Percentiles rank a stretch among this genome's conserved stretches.
Conservation (phyloP, 2,329 filamentous ascomycete genomes). For the Aspergillus sp. region DNA sequence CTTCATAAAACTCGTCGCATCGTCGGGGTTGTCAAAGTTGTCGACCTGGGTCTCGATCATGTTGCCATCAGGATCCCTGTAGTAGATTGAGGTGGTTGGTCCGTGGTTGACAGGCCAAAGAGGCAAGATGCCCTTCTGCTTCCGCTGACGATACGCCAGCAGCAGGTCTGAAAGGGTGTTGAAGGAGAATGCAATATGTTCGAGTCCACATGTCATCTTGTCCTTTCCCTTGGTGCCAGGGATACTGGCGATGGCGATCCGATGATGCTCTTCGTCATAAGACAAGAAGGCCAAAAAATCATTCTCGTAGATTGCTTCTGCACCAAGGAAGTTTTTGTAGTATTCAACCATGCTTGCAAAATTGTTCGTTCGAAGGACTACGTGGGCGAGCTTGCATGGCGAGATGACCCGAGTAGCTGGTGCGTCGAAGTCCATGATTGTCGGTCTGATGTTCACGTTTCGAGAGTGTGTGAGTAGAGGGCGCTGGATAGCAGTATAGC, state of each 20-base stretch:
- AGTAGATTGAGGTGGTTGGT: conserved; percentile 42
- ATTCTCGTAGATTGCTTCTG: conserved; percentile 16
- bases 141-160: conserved; percentile 31
- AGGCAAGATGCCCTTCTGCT: conserved; percentile 31
- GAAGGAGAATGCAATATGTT: conserved; percentile 40
- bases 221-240: conserved; percentile 15
- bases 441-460: too few relatives aligned
- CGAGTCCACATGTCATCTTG: conserved; percentile 23
- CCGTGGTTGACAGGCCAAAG: conserved; percentile 43
- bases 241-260: conserved; percentile 34
- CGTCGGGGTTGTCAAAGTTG: conserved; percentile 32
- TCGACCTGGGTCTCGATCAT: conserved; percentile 42
- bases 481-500: too few relatives aligned
- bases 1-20: conserved; percentile 36
- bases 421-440: too few relatives aligned
- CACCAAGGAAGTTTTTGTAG: conserved; percentile 34
- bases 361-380: conserved; percentile 22
- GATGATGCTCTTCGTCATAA: conserved; percentile 44
- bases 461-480: too few relatives aligned
- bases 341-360: conserved; percentile 27
- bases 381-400: conserved; percentile 7
- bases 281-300: conserved; percentile 29
- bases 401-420: too few relatives aligned
- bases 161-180: conserved; percentile 28
- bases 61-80: conserved; percentile 44